A percentile compares a stretch with the other conserved stretches of the same genome.
Evolutionary conservation across 2,329 filamentous ascomycete species (phyloP).

Genomic region (Lecanicillium sp.): DNA sequence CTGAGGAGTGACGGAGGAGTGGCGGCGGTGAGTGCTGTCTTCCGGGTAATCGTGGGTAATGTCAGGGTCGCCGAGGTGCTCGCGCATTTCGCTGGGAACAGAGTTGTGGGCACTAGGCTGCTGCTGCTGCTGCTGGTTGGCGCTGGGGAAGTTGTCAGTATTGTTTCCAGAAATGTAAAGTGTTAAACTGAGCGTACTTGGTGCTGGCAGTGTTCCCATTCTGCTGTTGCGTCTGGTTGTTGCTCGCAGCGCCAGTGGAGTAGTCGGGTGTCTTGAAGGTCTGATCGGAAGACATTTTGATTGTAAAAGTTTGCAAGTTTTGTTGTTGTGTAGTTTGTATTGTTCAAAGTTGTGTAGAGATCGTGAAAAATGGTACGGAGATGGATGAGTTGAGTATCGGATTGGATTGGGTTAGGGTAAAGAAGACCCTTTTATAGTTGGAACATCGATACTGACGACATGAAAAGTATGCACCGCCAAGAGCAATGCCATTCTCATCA

Average conservation of each 20-base stretch:
- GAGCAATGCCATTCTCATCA: neutral
- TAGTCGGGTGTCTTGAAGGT: neutral
- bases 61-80: slow-evolving; percentile 10
- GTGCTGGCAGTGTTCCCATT: neutral
- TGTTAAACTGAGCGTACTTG: neutral
- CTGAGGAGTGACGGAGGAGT: slow-evolving; percentile 10
- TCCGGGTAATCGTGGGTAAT: slow-evolving; percentile 13
- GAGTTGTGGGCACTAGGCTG: neutral
- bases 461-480: neutral
- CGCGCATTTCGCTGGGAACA: slow-evolving; percentile 6
- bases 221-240: neutral
- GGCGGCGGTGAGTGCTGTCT: slow-evolving; percentile 13
- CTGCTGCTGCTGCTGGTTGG: neutral
- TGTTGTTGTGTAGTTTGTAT: neutral
- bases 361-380: too few relatives aligned
- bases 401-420: too few relatives aligned
- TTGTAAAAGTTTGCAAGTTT: neutral
- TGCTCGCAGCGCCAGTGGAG: neutral
- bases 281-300: neutral
- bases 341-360: neutral
- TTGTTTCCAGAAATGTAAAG: neutral
- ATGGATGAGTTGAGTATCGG: too few relatives aligned
- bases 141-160: neutral
- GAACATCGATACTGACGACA: too few relatives aligned
- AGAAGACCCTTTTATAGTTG: neutral